Evolutionary conservation across 805 yeast species (phyloP), one percentile per base, ranked within the genome.

Genomic region (Clavispora phyllophila): DNA sequence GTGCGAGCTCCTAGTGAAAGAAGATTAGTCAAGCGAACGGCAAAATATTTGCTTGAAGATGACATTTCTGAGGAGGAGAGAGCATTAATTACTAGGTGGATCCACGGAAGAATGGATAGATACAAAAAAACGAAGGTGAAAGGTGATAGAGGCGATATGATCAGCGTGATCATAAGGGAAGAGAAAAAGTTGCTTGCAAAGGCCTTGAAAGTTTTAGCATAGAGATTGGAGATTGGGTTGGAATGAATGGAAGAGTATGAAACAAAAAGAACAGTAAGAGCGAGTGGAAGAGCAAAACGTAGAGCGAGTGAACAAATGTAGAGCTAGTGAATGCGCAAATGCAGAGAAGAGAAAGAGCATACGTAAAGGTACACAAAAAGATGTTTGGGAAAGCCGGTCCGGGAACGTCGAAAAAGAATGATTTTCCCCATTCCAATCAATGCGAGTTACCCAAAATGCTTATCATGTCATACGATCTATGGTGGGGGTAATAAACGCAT

Each of bases 111-210:
- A 38, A 44, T 65, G 29, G 44, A 32, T 8, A 38, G 51, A 32
- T 65, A 64, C 37, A 42, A 40, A 40, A 25, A 40, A 12, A 42
- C 42, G 5, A 37, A 36, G 9, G 36, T 44, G 12, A 26, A 32
- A 6, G 47, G 49, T 13, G 38, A 10, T 41, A 55, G 47, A 26
- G 50, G 18, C 24, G 44, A 42, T 3, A 35, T 55, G 23, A 57
- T 61, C 27, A 26, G 39, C 6, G 24, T 32, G 8, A 25, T 66
- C 18, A 50, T 62, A 6, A 37, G 41, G 5, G 63, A 57, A 41
- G 73, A 68, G 44, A 58, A 56, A 46, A 41, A 18, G 5, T 55
- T 64, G 15, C 48, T 66, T 33, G 24, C n/a, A n/a, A 41, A 44
- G 7, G 44, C 49, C 3, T 13, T 41, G 3, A 32, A 26, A 4